A percentile compares a stretch with the other conserved stretches of the same genome.
Conservation (phyloP, 1,284 basidiomycete genomes). For the Phellopilus nigrolimitatus region DNA sequence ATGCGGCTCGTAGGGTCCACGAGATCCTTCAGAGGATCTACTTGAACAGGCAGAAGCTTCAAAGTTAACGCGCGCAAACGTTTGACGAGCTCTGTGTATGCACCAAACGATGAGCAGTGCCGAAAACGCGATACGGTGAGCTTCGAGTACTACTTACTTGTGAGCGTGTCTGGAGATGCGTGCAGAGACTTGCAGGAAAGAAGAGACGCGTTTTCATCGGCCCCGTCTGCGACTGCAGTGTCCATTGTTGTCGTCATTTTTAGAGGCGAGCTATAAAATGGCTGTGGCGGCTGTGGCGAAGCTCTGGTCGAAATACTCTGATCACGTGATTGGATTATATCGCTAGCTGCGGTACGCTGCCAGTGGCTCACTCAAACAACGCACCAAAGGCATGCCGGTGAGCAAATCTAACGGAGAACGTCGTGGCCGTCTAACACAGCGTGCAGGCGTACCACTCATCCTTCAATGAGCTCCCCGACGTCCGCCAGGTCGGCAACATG, state of each 20-base stretch:
- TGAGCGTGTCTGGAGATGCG: slow-evolving; percentile 65
- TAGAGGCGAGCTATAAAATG: not conserved
- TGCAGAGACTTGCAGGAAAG: slow-evolving; percentile 43
- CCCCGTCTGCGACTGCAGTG: slow-evolving; percentile 25
- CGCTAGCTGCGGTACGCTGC: not conserved
- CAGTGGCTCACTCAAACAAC: not conserved
- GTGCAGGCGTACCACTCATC: slow-evolving; percentile 92
- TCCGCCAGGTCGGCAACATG: slow-evolving; percentile 86
- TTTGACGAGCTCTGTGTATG: slow-evolving; percentile 63
- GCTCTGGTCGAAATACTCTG: no score
- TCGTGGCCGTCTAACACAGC: not conserved
- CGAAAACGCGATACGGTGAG: not conserved
- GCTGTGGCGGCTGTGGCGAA: not conserved
- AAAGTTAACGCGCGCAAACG: slow-evolving; percentile 76
- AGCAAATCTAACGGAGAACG: slow-evolving; percentile 27
- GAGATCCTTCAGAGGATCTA: slow-evolving; percentile 53
- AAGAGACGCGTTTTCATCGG: slow-evolving; percentile 45
- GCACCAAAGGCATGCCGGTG: slow-evolving; percentile 47
- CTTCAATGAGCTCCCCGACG: slow-evolving; percentile 84
- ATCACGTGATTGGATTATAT: not conserved
- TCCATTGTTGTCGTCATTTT: no score
- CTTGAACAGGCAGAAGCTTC: slow-evolving; percentile 78
- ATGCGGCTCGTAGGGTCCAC: slow-evolving; percentile 64
- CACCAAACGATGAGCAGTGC: not conserved
- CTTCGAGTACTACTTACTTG: slow-evolving; percentile 44